These are phyloP conservation scores for Gastrodia elata DNA, from an alignment of 106 monocot species.

Conservation along the genomic window DNA sequence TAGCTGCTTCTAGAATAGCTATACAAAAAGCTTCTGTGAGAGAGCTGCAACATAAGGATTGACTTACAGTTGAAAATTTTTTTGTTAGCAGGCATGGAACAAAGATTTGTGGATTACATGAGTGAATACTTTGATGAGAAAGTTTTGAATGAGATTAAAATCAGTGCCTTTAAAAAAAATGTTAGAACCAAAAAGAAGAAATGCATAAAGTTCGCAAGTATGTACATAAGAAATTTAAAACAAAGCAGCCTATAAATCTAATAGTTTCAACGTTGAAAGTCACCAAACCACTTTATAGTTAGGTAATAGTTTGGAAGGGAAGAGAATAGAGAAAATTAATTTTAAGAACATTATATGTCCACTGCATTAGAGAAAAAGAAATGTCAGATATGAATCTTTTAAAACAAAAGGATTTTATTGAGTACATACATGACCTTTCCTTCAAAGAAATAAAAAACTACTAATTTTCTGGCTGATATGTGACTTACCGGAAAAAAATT, in stretches of 20 bases:
- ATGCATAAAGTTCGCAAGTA: too few species aligned
- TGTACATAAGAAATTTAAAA: not conserved
- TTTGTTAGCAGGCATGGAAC: not conserved
- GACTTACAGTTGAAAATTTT: not conserved
- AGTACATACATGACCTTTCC: too few species aligned
- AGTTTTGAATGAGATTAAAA: not conserved
- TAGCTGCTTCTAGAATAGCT: slow-evolving; percentile 98
- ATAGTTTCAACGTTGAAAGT: not conserved
- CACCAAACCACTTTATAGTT: not conserved
- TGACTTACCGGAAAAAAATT: too few species aligned
- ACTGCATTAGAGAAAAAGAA: too few species aligned
- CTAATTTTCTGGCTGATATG: too few species aligned
- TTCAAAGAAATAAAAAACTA: too few species aligned
- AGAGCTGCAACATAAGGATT: slow-evolving; percentile 40
- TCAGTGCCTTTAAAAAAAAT: not conserved
- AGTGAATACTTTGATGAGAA: not conserved
- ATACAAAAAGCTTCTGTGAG: slow-evolving; percentile 99
- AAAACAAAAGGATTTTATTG: too few species aligned
- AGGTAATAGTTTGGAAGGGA: not conserved
- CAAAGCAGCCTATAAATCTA: not conserved
- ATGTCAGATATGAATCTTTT: too few species aligned
- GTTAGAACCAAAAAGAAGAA: not conserved
- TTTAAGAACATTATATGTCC: too few species aligned
- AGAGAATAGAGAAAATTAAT: not conserved
- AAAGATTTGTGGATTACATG: not conserved